Percentiles rank a stretch among this genome's conserved stretches.
Evolutionary conservation across 148 eudicot genomes (phyloP).

Genomic region (Amaranthus hypochondriacus): DNA sequence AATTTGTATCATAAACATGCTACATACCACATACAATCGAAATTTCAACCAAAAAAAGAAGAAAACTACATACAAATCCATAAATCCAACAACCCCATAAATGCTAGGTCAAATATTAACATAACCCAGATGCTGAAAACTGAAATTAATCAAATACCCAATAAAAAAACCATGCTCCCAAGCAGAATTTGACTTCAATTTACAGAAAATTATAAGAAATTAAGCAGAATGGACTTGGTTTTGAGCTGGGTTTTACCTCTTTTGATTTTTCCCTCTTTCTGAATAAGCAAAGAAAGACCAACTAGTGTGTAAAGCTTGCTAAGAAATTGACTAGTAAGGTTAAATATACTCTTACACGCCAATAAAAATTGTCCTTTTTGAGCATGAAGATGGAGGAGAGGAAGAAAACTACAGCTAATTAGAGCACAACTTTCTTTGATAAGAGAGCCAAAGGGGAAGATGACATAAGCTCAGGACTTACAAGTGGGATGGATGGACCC

Average conservation of each 20-base stretch:
- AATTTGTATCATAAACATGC: not conserved
- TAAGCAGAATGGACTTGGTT: not conserved
- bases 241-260: not conserved
- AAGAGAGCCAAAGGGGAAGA: conserved; percentile 10
- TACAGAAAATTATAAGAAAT: not conserved
- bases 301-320: not conserved
- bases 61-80: not conserved
- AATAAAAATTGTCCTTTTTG: not conserved
- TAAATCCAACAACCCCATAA: conserved; percentile 1
- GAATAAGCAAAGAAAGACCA: conserved; percentile 6
- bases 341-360: not conserved
- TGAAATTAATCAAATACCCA: not conserved
- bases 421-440: conserved; percentile 2
- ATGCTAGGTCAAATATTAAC: not conserved
- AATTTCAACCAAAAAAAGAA: not conserved
- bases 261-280: not conserved
- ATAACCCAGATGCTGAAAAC: conserved; percentile 13
- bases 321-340: not conserved
- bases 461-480: conserved; percentile 8
- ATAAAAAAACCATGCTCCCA: not conserved
- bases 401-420: not conserved
- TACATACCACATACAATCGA: not conserved
- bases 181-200: conserved; percentile 1
- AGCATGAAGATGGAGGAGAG: not conserved
- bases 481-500: conserved; percentile 13